These are phyloP conservation scores for Fusarium protoensiforme DNA, from an alignment of 2,329 filamentous ascomycete genomes.

Conservation along the genomic window DNA sequence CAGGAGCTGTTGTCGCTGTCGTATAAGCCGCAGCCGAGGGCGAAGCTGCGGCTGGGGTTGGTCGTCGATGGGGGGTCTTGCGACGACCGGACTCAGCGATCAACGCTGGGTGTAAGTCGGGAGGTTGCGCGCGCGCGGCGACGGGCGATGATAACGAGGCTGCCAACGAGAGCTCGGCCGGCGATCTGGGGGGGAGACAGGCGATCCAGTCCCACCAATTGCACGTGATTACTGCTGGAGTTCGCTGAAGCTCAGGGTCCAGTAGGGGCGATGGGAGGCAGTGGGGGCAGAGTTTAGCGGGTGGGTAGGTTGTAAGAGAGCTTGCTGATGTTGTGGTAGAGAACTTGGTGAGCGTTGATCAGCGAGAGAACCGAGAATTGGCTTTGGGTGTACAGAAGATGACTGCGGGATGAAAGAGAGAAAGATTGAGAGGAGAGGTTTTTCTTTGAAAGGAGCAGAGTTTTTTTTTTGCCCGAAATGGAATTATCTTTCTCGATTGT, in stretches of 20 bases:
- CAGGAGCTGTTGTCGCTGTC: slow-evolving; percentile 7
- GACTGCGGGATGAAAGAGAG: not conserved
- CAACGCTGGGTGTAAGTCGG: slow-evolving; percentile 49
- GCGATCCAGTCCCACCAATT: slow-evolving; percentile 38
- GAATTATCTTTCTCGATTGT: not conserved
- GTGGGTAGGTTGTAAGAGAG: slow-evolving; percentile 1
- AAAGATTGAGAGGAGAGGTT: not conserved
- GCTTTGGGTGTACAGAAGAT: not conserved
- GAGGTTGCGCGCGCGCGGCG: slow-evolving; percentile 41
- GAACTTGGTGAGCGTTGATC: not conserved
- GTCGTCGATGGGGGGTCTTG: slow-evolving; percentile 27
- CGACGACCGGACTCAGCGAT: slow-evolving; percentile 43
- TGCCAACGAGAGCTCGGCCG: slow-evolving; percentile 36
- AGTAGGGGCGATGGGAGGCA: not conserved
- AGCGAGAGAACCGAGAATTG: not conserved
- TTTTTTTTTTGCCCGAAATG: not conserved
- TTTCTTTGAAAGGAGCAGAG: not conserved
- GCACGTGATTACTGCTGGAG: slow-evolving; percentile 40
- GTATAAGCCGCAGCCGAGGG: slow-evolving; percentile 3
- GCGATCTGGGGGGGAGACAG: slow-evolving; percentile 29
- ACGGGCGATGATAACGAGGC: slow-evolving; percentile 36
- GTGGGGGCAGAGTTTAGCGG: slow-evolving; percentile 22
- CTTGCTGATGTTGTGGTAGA: not conserved
- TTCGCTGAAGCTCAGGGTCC: slow-evolving; percentile 27
- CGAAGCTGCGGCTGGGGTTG: slow-evolving; percentile 18